phyloP scores from a whole-genome alignment of 331 rosid genomes.

The Acacia concinna region DNA sequence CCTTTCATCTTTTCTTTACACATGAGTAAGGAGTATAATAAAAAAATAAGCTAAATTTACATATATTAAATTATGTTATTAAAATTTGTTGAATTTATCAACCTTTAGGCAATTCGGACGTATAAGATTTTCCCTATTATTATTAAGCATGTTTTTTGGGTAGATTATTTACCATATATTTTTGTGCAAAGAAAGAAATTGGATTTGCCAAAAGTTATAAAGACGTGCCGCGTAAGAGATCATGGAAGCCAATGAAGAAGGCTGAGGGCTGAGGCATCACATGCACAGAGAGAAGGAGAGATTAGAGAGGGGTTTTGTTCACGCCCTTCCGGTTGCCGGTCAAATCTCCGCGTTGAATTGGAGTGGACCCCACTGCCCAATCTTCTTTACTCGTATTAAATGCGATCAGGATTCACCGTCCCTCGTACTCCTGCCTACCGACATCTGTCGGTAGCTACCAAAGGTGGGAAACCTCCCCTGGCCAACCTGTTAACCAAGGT shows the following conservation, averaged over 20 bases:
- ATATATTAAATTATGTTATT: too few relatives aligned
- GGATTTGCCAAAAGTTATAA: background rate
- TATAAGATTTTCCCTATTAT: too few relatives aligned
- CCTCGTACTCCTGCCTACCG: constrained; percentile 47
- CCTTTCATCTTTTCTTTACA: too few relatives aligned
- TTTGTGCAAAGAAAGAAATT: background rate
- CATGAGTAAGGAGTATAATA: too few relatives aligned
- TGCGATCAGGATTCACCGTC: constrained; percentile 29
- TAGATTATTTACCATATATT: background rate
- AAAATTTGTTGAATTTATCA: too few relatives aligned
- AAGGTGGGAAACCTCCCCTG: constrained; percentile 61
- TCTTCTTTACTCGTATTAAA: constrained; percentile 38
- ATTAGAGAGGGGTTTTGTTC: constrained; percentile 18
- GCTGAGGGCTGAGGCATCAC: constrained; percentile 33
- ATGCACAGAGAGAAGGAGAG: background rate
- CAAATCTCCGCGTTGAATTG: constrained; percentile 58
- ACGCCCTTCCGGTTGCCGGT: constrained; percentile 69
- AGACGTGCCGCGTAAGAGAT: background rate
- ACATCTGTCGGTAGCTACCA: constrained; percentile 51
- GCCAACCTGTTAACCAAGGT: constrained; percentile 84
- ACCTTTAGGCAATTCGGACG: too few relatives aligned
- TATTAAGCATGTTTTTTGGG: too few relatives aligned
- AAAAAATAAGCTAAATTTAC: too few relatives aligned
- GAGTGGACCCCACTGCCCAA: constrained; percentile 35
- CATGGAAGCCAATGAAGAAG: background rate